Evolutionary conservation across 768 basidiomycete genomes (phyloP).

Genomic region (Pisolithus orientalis): DNA sequence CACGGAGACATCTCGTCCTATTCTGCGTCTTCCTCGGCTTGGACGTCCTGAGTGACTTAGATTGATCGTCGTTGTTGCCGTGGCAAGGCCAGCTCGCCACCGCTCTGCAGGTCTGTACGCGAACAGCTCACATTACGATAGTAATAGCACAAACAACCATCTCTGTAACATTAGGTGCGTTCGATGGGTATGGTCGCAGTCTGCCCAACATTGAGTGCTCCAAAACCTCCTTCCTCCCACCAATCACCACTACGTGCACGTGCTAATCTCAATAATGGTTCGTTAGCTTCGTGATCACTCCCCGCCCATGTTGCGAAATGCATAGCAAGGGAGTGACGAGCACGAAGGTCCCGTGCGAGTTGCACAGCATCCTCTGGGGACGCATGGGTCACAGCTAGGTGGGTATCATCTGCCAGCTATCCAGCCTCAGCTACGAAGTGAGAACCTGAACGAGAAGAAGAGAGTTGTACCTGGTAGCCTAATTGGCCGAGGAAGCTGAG

Average conservation of each 20-base stretch:
- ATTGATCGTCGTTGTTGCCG: too few relatives aligned
- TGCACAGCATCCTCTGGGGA: slow-evolving; percentile 35
- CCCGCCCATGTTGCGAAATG: slow-evolving; percentile 43
- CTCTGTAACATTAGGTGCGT: neutral
- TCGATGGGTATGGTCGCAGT: slow-evolving; percentile 6
- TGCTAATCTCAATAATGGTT: slow-evolving; percentile 30
- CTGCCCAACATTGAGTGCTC: slow-evolving; percentile 30
- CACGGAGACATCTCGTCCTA: slow-evolving; percentile 20
- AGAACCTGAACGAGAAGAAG: neutral
- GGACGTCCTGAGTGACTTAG: slow-evolving; percentile 11
- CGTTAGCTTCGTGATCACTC: slow-evolving; percentile 33
- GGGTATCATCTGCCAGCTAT: slow-evolving; percentile 23
- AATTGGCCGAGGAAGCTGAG: slow-evolving; percentile 32
- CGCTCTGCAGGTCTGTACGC: too few relatives aligned
- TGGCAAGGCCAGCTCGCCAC: too few relatives aligned
- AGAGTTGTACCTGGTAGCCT: slow-evolving; percentile 30
- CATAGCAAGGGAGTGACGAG: slow-evolving; percentile 33
- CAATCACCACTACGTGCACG: slow-evolving; percentile 20
- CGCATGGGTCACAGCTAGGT: slow-evolving; percentile 33
- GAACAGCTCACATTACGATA: too few relatives aligned
- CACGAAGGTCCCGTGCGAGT: slow-evolving; percentile 32
- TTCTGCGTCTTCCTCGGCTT: neutral
- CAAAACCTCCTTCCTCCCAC: slow-evolving; percentile 29
- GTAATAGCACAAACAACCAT: neutral
- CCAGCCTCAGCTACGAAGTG: neutral